Base-by-base conservation (phyloP, 176 grass and related monocot species). In the Raddia distichophylla region DNA sequence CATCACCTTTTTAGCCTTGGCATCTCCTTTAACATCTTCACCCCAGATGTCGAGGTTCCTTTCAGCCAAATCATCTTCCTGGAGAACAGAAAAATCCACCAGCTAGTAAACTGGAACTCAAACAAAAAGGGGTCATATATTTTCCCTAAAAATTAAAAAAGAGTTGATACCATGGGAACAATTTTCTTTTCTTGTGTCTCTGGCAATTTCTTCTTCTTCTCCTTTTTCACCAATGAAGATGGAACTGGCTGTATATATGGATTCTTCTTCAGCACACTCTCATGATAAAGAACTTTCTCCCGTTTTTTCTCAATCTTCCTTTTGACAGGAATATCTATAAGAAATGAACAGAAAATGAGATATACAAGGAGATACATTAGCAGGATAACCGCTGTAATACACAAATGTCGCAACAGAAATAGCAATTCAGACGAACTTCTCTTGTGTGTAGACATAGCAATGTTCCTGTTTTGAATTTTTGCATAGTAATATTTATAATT, bases 251-350 rank as follows among this genome's bases (percentile, higher is more conserved):
- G 86, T 12, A 95, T 79, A 73, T 90, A 95, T 0, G 86, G 89
- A 77, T 95, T 99, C 69, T 84, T 80, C 75, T 93, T 88, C 64
- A 99, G 66, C 48, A 88, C 3, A 58, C 88, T 91, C 80, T 95
- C 93, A 37, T 95, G 92, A 35, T 89, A 77, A 42, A 99, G 93
- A 84, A 93, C 87, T 76, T 91, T 99, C 60, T 93, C 93, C 58
- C 76, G 86, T 22, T 93, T 88, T 78, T 91, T 93, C 66, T 95
- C 93, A 10, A 94, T 91, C 84, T 99, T 99, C 69, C 89, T 84
- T 83, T 93, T 91, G 42, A 76, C 72, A 67, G 94, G 91, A 82
- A 80, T 79, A 78, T 91, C 94, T 97, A 62, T 40, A 64, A 3
- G 40, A 16, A 32, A 51, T 8, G 67, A 3, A 16, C 8, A 76